A percentile compares a stretch with the other conserved stretches of the same genome.
phyloP scores from a whole-genome alignment of 2,329 filamentous ascomycete genomes.

The Colletotrichum noveboracense region DNA sequence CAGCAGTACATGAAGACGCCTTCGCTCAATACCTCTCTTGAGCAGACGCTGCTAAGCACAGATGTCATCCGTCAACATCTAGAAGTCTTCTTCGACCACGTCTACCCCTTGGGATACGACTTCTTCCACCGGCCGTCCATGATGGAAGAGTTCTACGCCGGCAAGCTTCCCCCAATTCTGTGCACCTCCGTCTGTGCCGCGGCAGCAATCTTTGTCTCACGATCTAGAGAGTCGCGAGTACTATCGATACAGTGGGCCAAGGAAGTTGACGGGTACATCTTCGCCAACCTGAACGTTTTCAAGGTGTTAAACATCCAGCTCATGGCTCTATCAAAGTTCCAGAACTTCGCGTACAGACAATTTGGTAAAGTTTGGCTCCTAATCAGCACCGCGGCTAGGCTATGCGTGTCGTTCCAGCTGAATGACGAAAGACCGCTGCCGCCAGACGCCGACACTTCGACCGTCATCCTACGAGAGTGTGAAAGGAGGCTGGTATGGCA shows the following conservation, averaged over 20 bases:
- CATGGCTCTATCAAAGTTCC: constrained; percentile 3
- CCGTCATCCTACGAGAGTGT: background rate
- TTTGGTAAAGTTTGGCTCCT: constrained; percentile 10
- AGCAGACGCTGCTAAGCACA: background rate
- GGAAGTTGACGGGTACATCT: background rate
- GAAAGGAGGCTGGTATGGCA: constrained; percentile 7
- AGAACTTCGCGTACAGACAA: constrained; percentile 11
- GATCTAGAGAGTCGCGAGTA: background rate
- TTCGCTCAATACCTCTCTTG: background rate
- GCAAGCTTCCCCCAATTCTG: background rate
- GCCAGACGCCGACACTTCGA: background rate
- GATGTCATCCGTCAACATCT: constrained; percentile 10
- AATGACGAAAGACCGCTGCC: background rate
- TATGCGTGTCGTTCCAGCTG: constrained; percentile 2
- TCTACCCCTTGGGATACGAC: constrained; percentile 2
- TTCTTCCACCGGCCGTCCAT: constrained; percentile 12
- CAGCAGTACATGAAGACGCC: background rate
- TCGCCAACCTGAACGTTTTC: background rate
- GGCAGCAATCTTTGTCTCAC: background rate
- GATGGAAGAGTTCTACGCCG: constrained; percentile 5
- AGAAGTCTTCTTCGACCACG: constrained; percentile 6
- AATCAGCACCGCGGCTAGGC: background rate
- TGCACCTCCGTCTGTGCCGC: background rate
- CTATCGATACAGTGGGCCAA: background rate
- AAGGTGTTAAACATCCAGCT: constrained; percentile 1